These are phyloP conservation scores for Helminthosporium solani DNA, from an alignment of 2,329 filamentous ascomycete species.

Conservation along the genomic window DNA sequence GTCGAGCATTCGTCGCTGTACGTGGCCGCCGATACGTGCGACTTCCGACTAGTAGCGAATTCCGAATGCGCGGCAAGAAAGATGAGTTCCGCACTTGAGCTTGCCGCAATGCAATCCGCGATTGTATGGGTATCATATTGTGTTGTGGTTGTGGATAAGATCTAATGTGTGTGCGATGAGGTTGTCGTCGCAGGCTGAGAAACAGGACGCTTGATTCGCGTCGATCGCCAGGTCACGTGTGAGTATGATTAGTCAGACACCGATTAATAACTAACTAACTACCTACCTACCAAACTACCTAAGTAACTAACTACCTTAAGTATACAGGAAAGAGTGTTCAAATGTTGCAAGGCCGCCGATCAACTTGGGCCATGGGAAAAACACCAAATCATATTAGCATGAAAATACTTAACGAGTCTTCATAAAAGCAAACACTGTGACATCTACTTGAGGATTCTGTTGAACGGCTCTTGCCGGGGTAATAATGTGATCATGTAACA, in stretches of 20 bases:
- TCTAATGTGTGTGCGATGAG: background rate
- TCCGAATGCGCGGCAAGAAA: constrained; percentile 3
- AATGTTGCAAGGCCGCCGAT: too few relatives aligned
- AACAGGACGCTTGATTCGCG: background rate
- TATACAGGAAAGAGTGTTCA: too few relatives aligned
- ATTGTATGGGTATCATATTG: constrained; percentile 15
- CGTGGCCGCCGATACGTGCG: constrained; percentile 13
- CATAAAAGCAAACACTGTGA: too few relatives aligned
- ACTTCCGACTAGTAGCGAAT: constrained; percentile 6
- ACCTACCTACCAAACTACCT: too few relatives aligned
- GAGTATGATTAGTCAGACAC: background rate
- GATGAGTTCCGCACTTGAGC: background rate
- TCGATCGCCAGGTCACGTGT: background rate
- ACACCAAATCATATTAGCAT: too few relatives aligned
- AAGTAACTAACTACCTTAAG: too few relatives aligned
- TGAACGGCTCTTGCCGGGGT: too few relatives aligned
- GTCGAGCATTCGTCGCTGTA: constrained; percentile 3
- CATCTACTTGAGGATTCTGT: too few relatives aligned
- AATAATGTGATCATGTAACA: too few relatives aligned
- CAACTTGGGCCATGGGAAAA: too few relatives aligned
- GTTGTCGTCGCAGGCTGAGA: background rate
- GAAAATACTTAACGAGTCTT: too few relatives aligned
- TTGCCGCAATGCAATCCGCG: constrained; percentile 8
- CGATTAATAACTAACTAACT: too few relatives aligned
- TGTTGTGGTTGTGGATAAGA: background rate